Base-by-base conservation (phyloP, 2,329 filamentous ascomycete genomes). In the Chlorencoelia australis region DNA sequence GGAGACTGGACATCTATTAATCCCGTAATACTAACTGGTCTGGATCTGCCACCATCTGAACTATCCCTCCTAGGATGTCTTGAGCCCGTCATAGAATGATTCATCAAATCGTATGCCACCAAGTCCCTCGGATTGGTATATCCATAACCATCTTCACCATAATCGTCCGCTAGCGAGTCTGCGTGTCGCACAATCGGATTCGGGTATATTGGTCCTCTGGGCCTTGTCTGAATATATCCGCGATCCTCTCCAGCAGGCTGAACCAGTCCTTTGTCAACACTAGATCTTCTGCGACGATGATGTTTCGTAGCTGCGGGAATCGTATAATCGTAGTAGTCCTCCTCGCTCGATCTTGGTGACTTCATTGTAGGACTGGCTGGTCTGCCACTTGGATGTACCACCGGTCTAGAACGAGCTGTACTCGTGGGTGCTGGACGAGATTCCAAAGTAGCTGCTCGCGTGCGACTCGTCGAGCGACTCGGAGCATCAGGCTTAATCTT, bases 71-170 rank as follows among this genome's bases (percentile, higher is more conserved):
- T 63, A 27, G 58, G 55, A 14, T 57, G 57, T 20, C 61, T 53
- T 4, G 62, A 61, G 18, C 59, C 61, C n/a, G n/a, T n/a, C n/a
- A n/a, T n/a, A n/a, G n/a, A n/a, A 19, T 40, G 45, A 39, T 75
- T 65, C 39, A 73, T 69, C 18, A 79, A 57, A 51, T 79, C 75
- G 47, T 79, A 79, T 33, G 69, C 64, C 22, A 70, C 73, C 33
- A 80, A 54, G 36, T 79, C 74, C 43, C 71, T 67, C 10, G 73
- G 73, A 40, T 73, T 77, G 7, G 75, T 79, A 48, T 79, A 79
- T 47, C 75, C 71, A 48, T 73, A 79, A 7, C 69, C 73, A 30
- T 75, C 69, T 19, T 72, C 69, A 9, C 69, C 71, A 43, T 73
- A 75, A 44, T 72, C 68, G 29, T 69, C 59, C 7, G 62, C 56